Evolutionary conservation across 352 stramenopile genomes (phyloP).

Genomic region (Pythium aristosporum): DNA sequence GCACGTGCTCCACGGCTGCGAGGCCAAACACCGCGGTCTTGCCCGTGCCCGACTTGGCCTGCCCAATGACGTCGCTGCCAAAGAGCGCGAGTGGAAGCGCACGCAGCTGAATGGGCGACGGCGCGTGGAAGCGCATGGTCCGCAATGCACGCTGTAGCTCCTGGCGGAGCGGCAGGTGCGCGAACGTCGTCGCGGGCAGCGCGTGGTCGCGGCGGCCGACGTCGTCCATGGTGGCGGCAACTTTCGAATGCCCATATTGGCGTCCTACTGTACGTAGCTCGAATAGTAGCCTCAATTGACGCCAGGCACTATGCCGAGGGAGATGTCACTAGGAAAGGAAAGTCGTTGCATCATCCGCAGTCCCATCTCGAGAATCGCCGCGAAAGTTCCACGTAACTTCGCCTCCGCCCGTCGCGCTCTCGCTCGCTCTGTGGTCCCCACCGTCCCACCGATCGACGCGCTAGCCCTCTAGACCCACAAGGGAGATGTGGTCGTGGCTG

Average conservation of each 20-base stretch:
- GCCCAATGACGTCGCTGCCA: constrained; percentile 75
- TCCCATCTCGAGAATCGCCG: constrained; percentile 1
- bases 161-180: constrained; percentile 57
- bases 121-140: constrained; percentile 50
- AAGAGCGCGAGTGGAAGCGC: constrained; percentile 74
- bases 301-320: constrained; percentile 3
- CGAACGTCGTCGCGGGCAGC: constrained; percentile 37
- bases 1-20: constrained; percentile 59
- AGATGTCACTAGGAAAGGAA: constrained; percentile 20
- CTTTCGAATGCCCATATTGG: neutral
- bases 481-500: constrained; percentile 45
- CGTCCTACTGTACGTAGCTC: neutral
- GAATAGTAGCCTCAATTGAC: neutral
- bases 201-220: neutral
- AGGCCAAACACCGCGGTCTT: constrained; percentile 81
- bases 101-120: constrained; percentile 71
- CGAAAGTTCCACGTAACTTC: neutral
- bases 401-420: neutral
- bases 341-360: constrained; percentile 28
- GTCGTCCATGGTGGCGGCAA: constrained; percentile 3
- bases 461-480: neutral
- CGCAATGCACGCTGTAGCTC: constrained; percentile 48
- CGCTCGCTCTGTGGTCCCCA: neutral
- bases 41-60: constrained; percentile 82
- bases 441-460: neutral